Evolutionary conservation across 306 rosid species (phyloP).

Genomic region (Inga oerstediana): DNA sequence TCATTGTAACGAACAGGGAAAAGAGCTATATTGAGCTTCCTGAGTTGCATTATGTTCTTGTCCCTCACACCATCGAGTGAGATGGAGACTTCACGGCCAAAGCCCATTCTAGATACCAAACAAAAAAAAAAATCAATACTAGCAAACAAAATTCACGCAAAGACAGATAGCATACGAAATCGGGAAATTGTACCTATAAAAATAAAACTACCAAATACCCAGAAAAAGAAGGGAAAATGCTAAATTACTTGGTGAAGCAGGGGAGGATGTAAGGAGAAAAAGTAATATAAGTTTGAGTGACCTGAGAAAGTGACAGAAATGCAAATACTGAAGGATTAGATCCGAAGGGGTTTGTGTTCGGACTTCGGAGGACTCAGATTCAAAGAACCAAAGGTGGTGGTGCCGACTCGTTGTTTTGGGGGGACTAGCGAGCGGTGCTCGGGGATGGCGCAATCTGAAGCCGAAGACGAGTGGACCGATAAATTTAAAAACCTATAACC

Average conservation of each 20-base stretch:
- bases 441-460: neutral
- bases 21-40: slow-evolving; percentile 92
- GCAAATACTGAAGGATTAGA: neutral
- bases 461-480: neutral
- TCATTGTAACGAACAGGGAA: slow-evolving; percentile 98
- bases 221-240: neutral
- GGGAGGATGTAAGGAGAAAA: neutral
- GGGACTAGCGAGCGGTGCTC: neutral
- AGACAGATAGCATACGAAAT: neutral
- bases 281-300: neutral
- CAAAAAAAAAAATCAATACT: neutral
- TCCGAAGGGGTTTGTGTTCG: neutral
- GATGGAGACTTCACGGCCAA: slow-evolving; percentile 79
- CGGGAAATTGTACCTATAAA: neutral
- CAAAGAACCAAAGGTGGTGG: neutral
- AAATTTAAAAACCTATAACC: neutral
- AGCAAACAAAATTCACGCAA: neutral
- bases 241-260: neutral
- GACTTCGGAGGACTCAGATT: neutral
- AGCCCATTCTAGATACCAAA: slow-evolving; percentile 60
- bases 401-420: neutral
- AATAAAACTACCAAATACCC: neutral
- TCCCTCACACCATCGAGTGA: slow-evolving; percentile 94
- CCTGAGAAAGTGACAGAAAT: neutral
- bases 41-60: slow-evolving; percentile 95